These are phyloP conservation scores for Phylloporus arenicola DNA, from an alignment of 768 basidiomycete species.

Conservation along the genomic window DNA sequence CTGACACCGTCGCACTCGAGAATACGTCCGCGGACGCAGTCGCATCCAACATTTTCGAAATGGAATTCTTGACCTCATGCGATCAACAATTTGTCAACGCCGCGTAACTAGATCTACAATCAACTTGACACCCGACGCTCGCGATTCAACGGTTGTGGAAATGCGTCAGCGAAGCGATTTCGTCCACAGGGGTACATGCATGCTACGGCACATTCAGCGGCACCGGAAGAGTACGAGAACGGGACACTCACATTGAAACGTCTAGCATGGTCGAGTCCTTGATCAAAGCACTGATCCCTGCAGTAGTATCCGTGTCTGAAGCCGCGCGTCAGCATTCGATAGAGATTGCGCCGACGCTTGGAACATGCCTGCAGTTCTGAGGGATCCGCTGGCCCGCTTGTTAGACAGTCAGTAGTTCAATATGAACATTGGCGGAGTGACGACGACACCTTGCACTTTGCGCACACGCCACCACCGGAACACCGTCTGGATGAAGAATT, in stretches of 20 bases:
- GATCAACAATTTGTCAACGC: background rate
- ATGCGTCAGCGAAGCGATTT: background rate
- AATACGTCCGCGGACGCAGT: background rate
- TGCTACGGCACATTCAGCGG: constrained; percentile 4
- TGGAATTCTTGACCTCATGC: background rate
- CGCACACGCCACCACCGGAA: constrained; percentile 10
- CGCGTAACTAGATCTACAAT: background rate
- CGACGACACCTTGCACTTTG: constrained; percentile 5
- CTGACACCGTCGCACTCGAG: background rate
- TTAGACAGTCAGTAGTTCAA: background rate
- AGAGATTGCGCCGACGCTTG: background rate
- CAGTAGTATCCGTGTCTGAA: constrained; percentile 10
- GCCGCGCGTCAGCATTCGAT: background rate
- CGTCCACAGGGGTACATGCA: constrained; percentile 6
- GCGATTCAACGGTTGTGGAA: background rate
- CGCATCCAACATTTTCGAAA: background rate
- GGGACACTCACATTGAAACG: constrained; percentile 7
- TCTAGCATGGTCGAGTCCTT: constrained; percentile 9
- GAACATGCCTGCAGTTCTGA: constrained; percentile 8
- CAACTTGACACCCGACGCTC: background rate
- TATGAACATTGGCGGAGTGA: no score
- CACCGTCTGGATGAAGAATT: constrained; percentile 6
- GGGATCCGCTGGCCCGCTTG: background rate
- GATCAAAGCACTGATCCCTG: constrained; percentile 8
- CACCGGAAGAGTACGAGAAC: background rate